Conservation (phyloP, 768 basidiomycete species). For the Sporobolomyces pararoseus region DNA sequence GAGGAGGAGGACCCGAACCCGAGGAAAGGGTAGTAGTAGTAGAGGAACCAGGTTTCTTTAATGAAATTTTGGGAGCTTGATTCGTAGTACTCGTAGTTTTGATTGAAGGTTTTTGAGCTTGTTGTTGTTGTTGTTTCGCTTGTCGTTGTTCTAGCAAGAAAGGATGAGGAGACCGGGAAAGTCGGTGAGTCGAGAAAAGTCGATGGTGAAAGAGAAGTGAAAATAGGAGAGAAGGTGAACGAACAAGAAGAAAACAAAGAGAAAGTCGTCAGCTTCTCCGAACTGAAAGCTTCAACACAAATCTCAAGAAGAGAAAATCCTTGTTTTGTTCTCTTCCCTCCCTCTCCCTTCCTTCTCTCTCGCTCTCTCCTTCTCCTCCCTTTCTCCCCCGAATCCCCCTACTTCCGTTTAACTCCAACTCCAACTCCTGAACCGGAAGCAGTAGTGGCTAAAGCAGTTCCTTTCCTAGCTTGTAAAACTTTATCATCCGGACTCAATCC, state of each 20-base stretch:
- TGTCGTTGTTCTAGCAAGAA: constrained; percentile 17
- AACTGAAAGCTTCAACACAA: neutral
- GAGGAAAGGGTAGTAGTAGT: neutral
- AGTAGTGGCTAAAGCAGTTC: constrained; percentile 55
- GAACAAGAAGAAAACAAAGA: constrained; percentile 8
- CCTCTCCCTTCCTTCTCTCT: constrained; percentile 13
- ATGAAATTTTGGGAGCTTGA: constrained; percentile 5
- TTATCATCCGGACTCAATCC: constrained; percentile 88
- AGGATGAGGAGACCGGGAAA: neutral
- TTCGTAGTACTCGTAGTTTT: no score
- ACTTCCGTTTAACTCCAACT: neutral
- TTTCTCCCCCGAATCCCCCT: constrained; percentile 23
- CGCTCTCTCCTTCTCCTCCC: neutral
- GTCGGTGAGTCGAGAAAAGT: constrained; percentile 30
- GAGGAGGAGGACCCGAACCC: neutral
- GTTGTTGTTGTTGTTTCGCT: constrained; percentile 11
- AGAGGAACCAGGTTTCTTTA: neutral
- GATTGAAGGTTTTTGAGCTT: neutral
- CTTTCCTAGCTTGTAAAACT: constrained; percentile 72
- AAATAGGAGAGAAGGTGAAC: neutral
- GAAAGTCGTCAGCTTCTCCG: constrained; percentile 43
- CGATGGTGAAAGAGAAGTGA: constrained; percentile 32
- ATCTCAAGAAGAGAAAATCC: no score
- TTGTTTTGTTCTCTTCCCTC: no score
- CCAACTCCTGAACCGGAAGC: no score